Evolutionary conservation across 2,329 filamentous ascomycete genomes (phyloP).

Genomic region (Fusarium sambucinum): DNA sequence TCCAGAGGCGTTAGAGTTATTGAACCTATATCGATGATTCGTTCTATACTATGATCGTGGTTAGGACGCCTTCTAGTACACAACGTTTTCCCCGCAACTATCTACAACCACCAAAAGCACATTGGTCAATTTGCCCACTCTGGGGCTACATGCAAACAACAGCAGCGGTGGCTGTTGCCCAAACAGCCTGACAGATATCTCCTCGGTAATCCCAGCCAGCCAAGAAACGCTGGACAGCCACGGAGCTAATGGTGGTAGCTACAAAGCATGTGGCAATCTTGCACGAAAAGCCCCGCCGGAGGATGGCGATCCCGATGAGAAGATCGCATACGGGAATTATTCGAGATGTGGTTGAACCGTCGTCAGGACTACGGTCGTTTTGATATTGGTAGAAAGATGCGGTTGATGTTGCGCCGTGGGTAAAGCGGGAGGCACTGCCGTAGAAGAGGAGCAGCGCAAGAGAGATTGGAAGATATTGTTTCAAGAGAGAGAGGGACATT

Average conservation of each 20-base stretch:
- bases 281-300: conserved; percentile 1
- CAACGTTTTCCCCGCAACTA: too few species aligned
- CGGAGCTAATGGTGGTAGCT: conserved; percentile 12
- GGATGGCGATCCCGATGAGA: conserved; percentile 13
- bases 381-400: conserved; percentile 25
- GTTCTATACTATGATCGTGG: too few species aligned
- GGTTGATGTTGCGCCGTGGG: conserved; percentile 29
- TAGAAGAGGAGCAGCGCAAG: conserved; percentile 28
- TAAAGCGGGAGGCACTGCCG: conserved; percentile 35
- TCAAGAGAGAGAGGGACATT: neutral
- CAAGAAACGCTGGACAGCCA: conserved; percentile 17
- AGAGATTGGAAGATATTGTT: conserved; percentile 19
- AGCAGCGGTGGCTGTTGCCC: conserved; percentile 17
- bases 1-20: neutral
- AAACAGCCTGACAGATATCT: conserved; percentile 20
- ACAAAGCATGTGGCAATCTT: conserved; percentile 31
- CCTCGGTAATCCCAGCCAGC: conserved; percentile 6
- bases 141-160: neutral
- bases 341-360: conserved; percentile 13
- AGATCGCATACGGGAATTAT: conserved; percentile 28
- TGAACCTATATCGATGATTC: too few species aligned
- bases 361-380: conserved; percentile 20
- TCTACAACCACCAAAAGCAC: neutral
- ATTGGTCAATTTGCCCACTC: neutral
- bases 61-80: too few species aligned